Evolutionary conservation across 139 green algal genomes (phyloP), one percentile per base, ranked within the genome.

Genomic region (Ostreobium quekettii): DNA sequence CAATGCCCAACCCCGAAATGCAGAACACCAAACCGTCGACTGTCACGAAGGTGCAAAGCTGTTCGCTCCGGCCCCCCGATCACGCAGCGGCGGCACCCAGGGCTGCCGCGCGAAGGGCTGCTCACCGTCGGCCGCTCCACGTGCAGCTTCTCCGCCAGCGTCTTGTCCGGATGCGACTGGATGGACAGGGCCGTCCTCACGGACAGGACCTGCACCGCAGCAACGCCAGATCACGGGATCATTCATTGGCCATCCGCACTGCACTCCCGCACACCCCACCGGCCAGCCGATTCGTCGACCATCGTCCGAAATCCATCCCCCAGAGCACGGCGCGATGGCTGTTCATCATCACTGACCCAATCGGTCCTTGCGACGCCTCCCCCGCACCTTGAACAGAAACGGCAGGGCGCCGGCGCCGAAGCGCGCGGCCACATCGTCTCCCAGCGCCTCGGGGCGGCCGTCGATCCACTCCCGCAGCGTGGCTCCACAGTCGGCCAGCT

Each of bases 101-200:
- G n/a, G n/a, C n/a, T n/a, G n/a, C n/a, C n/a, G n/a, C n/a, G n/a
- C n/a, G n/a, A 53, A 4, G 33, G 63, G n/a, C 7, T 31, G 31
- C 71, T n/a, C 63, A 93, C 85, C 64, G 91, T 74, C 22, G 93
- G 93, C 26, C 77, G 66, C 28, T 87, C 65, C 1, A 72, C 72
- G 73, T 98, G 90, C 24, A 99, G 82, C 31, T 66, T 67, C 77
- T 95, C 84, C 26, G 93, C 94, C 15, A 98, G 81, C 42, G 71
- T 53, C 82, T 98, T 98, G 82, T 99, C 91, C 3, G 94, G 94
- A 67, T 99, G 94, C 3, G 91, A 93, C 74, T 99, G 94, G 47
- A 99, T 99, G 42, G 88, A 96, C 31, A 99, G 83, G 2, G 92
- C 94, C 48, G 88, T 97, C n/a, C 76, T 42, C 36, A 98, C 89